Evolutionary conservation across 2,329 filamentous ascomycete species (phyloP).

Genomic region (Colletotrichum sp.): DNA sequence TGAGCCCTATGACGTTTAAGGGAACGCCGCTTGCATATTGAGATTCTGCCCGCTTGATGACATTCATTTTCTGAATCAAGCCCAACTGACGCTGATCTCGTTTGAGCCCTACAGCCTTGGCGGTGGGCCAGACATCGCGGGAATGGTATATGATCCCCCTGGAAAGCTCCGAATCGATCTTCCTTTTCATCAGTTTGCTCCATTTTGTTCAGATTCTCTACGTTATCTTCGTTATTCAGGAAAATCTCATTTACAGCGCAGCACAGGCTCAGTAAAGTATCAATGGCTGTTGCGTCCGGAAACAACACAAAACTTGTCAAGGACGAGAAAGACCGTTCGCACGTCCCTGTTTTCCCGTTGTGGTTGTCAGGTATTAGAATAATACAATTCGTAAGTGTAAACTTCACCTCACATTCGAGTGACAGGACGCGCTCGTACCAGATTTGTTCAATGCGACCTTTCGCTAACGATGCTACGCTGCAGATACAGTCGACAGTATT

Average conservation of each 20-base stretch:
- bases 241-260: not conserved
- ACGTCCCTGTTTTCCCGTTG: not conserved
- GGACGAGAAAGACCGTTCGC: not conserved
- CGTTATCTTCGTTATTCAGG: not conserved
- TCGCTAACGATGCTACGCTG: not conserved
- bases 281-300: not conserved
- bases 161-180: not conserved
- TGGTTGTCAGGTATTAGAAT: not conserved
- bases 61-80: not conserved
- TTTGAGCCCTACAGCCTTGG: not conserved
- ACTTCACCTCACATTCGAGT: not conserved
- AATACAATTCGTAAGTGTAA: not conserved
- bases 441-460: fast-evolving
- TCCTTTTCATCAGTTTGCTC: not conserved
- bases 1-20: not conserved
- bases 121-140: not conserved
- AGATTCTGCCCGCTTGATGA: not conserved
- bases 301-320: not conserved
- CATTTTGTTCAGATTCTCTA: not conserved
- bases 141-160: not conserved
- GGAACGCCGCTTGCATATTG: not conserved
- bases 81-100: not conserved
- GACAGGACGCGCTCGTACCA: not conserved
- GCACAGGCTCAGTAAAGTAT: not conserved
- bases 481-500: not conserved